Base-by-base conservation (phyloP, 2,329 filamentous ascomycete genomes). In the Diplocarpon mali region DNA sequence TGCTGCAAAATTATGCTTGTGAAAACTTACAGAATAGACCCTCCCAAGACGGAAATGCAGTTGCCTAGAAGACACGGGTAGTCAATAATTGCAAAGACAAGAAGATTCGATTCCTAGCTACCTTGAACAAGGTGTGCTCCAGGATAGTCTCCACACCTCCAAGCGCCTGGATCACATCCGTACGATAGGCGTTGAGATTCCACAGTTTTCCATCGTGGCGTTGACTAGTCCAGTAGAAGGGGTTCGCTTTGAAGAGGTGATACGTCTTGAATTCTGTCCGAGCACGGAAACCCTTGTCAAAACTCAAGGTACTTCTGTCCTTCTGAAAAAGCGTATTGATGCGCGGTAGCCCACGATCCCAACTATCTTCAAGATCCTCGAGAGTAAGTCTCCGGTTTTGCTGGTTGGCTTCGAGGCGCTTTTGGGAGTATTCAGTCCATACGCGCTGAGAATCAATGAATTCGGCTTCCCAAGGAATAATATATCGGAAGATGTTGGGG, bases 241-340 rank as follows among this genome's bases (percentile, higher is more conserved):
- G 92, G 62, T 96, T 95, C 67, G 84, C 93, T 77, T 94, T 95
- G 90, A 98, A 96, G 49, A 96, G 72, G 64, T 96, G 90, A 62
- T 96, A 98, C 27, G 92, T 81, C 72, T 98, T 98, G 72, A 98
- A 98, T 64, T 98, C 92, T 10, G 90, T 87, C 43, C 92, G 77
- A 12, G 89, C 81, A 55, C 92, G 83, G 80, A 96, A 98, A 44
- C 92, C 92, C 68, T 98, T 98, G 69, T 98, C 92, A 60, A 98
- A 98, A 60, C 87, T 94, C 52, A 98, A 74, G 0, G 92, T 98
- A 64, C 88, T 95, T 59, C 92, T 77, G 57, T 98, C 92, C 65
- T 98, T 98, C 64, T 98, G 92, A 78, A 98, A 98, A 2, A 98
- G 72, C 0, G 92, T 98, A 63, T 98, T 98, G 69, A 98, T 98